Evolutionary conservation across 306 rosid genomes (phyloP), one percentile per base, ranked within the genome.

Genomic region (Alnus rubra): DNA sequence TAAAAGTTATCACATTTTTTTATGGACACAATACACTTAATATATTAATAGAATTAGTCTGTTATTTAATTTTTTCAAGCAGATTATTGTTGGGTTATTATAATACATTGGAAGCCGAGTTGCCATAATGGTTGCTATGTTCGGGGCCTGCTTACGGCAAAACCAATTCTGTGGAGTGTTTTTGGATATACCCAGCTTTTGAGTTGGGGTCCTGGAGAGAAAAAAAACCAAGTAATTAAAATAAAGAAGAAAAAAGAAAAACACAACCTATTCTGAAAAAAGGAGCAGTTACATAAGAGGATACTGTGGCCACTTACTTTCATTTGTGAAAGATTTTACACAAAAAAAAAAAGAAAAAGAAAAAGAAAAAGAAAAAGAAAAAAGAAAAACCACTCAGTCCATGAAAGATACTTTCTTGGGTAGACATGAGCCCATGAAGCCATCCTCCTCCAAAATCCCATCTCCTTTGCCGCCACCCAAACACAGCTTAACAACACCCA

Each of bases 361-460:
- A 11, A 45, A 74, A 1, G 4, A 42, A 42, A 78, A 6, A 1
- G 2, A 31, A 60, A 0, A 11, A 23, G 28, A 23, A 12, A 59
- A 0, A 12, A 8, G 7, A 45, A 74, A 76, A 79, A 59, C 49
- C 79, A 83, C 48, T 44, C 85, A 85, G 86, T 86, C 92, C 88
- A 88, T 76, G 77, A 78, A 87, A 80, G 84, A 88, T 86, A 95
- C 85, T 63, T 88, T 79, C 73, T 79, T 88, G 70, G 99, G 99
- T 80, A 96, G 87, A 85, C 90, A 86, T 18, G 98, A 87, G 72
- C 92, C 89, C 91, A 91, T 86, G 80, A 84, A 96, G 78, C 94
- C 45, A 42, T 42, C 94, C 78, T 80, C 88, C 80, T 87, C 96
- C 91, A 73, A 79, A 79, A 84, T 83, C 54, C 83, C 90, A 75